phyloP scores from a whole-genome alignment of 2,329 filamentous ascomycete species.

The Apiospora koreana region DNA sequence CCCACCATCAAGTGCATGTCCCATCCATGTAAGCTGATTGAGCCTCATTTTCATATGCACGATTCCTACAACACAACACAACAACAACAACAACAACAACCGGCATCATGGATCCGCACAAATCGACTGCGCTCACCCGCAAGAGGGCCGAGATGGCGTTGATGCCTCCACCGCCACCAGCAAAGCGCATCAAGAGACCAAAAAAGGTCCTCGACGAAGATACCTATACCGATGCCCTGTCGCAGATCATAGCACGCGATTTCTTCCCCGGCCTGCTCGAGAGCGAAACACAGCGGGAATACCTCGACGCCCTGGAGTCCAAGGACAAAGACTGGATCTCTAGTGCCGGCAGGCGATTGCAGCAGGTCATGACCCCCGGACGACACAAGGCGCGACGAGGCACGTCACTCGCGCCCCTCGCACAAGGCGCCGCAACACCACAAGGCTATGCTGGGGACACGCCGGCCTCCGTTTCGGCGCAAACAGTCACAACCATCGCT shows the following conservation, averaged over 20 bases:
- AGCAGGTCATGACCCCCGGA: conserved; percentile 80
- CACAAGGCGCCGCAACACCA: conserved; percentile 57
- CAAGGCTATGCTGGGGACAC: conserved; percentile 72
- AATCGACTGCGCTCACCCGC: conserved; percentile 57
- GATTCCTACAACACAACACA: neutral
- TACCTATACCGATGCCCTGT: conserved; percentile 85
- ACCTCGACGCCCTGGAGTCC: conserved; percentile 86
- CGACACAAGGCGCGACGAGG: conserved; percentile 40
- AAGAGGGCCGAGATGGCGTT: conserved; percentile 69
- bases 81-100: neutral
- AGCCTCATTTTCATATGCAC: conserved; percentile 4
- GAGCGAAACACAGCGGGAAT: conserved; percentile 85
- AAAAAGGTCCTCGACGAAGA: conserved; percentile 90
- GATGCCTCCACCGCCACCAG: conserved; percentile 84
- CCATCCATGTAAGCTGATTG: conserved; percentile 7
- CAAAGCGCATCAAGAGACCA: conserved; percentile 90
- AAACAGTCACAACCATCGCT: conserved; percentile 35
- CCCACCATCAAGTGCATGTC: neutral
- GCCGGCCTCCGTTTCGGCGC: conserved; percentile 59
- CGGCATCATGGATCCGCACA: conserved; percentile 37
- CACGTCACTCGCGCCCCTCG: conserved; percentile 33
- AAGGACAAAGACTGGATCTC: conserved; percentile 84
- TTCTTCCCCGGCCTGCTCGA: conserved; percentile 94
- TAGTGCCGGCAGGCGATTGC: conserved; percentile 71
- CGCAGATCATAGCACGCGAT: conserved; percentile 92